Conservation (phyloP, 129 eudicot species). For the Saposhnikovia divaricata region DNA sequence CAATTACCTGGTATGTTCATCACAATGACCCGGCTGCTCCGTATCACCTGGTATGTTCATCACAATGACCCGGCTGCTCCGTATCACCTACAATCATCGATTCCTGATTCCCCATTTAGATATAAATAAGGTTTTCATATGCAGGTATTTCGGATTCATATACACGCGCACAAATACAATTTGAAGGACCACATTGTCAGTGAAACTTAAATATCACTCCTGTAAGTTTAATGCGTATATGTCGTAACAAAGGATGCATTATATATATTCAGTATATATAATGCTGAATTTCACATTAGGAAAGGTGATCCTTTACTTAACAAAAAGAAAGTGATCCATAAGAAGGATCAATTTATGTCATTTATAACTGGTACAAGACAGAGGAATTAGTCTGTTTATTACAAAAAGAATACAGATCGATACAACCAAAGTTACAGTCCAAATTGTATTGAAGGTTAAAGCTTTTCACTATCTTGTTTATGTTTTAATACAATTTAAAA, state of each 20-base stretch:
- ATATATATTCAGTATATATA: neutral
- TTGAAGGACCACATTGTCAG: too few relatives aligned
- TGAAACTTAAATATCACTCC: too few relatives aligned
- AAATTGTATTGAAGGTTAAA: neutral
- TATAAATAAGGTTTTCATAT: too few relatives aligned
- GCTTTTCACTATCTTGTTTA: neutral
- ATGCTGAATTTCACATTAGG: neutral
- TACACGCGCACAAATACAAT: too few relatives aligned
- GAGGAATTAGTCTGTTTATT: neutral
- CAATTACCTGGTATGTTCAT: too few relatives aligned
- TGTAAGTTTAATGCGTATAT: neutral
- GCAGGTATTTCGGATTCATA: too few relatives aligned
- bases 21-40: too few relatives aligned
- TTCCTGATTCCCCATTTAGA: too few relatives aligned
- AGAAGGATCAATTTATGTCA: neutral
- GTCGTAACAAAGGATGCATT: neutral
- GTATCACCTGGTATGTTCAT: too few relatives aligned
- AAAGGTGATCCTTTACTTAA: neutral
- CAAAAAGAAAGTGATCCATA: neutral
- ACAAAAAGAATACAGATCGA: constrained; percentile 3
- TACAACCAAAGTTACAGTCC: neutral
- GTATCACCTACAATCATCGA: too few relatives aligned
- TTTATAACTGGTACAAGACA: neutral
- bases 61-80: too few relatives aligned
- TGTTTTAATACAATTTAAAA: neutral